Conservation (phyloP, 345 rosid species). For the Kernera saxatilis region DNA sequence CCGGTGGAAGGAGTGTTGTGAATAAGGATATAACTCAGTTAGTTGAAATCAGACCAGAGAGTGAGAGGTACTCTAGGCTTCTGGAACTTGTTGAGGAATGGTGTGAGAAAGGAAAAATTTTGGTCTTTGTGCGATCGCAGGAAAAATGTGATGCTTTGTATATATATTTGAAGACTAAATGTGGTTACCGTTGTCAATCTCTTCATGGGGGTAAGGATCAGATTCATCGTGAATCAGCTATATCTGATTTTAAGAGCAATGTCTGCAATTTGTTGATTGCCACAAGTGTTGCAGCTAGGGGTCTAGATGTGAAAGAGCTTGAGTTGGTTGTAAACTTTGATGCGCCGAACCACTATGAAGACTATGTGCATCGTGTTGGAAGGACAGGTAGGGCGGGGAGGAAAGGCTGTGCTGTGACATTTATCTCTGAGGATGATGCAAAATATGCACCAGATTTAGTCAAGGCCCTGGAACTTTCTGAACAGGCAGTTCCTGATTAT, state of each 20-base stretch:
- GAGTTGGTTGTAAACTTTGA: constrained; percentile 79
- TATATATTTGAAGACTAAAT: constrained; percentile 44
- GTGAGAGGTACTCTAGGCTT: constrained; percentile 61
- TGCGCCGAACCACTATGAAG: constrained; percentile 82
- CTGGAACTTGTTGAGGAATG: constrained; percentile 78
- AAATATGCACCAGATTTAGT: constrained; percentile 89
- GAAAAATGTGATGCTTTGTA: constrained; percentile 73
- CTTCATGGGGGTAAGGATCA: constrained; percentile 92
- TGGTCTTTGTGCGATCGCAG: constrained; percentile 71
- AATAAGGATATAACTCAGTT: constrained; percentile 75
- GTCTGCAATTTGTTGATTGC: constrained; percentile 77
- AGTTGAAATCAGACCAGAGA: constrained; percentile 80
- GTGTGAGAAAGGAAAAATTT: constrained; percentile 75
- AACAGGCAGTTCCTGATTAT: constrained; percentile 82
- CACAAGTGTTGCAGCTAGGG: constrained; percentile 84
- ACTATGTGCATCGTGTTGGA: constrained; percentile 85
- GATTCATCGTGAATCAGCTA: constrained; percentile 73
- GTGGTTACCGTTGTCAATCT: constrained; percentile 67
- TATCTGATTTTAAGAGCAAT: constrained; percentile 74
- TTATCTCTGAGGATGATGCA: constrained; percentile 79
- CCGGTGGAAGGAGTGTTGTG: constrained; percentile 93
- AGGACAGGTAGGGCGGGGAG: constrained; percentile 87
- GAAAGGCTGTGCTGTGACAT: constrained; percentile 85
- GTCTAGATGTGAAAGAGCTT: constrained; percentile 84
- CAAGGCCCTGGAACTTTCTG: constrained; percentile 80